A percentile compares a stretch with the other conserved stretches of the same genome.
Conservation (phyloP, 164 flowering plant species). For the Stephania cephalantha region DNA sequence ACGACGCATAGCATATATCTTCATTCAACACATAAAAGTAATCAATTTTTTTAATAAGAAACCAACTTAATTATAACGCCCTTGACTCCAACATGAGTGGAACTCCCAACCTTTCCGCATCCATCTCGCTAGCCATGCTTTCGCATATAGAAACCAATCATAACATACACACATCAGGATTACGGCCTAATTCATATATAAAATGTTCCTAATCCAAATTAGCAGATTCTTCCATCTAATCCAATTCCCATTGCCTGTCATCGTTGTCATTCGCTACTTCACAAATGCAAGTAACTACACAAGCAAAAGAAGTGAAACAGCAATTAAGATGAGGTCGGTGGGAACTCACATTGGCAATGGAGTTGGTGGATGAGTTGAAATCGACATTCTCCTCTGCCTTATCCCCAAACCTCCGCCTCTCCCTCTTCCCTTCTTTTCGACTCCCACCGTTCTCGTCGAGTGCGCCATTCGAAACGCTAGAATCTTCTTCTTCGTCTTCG, state of each 20-base stretch:
- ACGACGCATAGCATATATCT: not conserved
- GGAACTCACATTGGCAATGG: conserved; percentile 44
- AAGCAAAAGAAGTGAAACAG: not conserved
- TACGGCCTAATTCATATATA: too few relatives aligned
- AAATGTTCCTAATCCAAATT: too few relatives aligned
- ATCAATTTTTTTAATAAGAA: not conserved
- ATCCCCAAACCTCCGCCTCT: conserved; percentile 37
- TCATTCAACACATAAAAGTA: not conserved
- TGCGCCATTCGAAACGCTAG: conserved; percentile 17
- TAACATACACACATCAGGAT: too few relatives aligned
- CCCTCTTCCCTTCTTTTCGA: conserved; percentile 19
- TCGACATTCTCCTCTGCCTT: conserved; percentile 24
- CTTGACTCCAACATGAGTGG: too few relatives aligned
- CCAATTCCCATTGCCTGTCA: not conserved
- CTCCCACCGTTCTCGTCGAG: conserved; percentile 7
- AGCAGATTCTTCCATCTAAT: not conserved
- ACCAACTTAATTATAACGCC: too few relatives aligned
- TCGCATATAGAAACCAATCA: not conserved
- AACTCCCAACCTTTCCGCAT: too few relatives aligned
- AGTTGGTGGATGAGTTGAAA: too few relatives aligned
- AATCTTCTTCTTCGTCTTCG: conserved; percentile 22
- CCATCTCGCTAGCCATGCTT: too few relatives aligned
- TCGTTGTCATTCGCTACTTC: not conserved
- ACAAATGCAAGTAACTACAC: not conserved
- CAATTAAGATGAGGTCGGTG: not conserved